Conservation (phyloP, 768 basidiomycete species). For the Podaxis rugospora region DNA sequence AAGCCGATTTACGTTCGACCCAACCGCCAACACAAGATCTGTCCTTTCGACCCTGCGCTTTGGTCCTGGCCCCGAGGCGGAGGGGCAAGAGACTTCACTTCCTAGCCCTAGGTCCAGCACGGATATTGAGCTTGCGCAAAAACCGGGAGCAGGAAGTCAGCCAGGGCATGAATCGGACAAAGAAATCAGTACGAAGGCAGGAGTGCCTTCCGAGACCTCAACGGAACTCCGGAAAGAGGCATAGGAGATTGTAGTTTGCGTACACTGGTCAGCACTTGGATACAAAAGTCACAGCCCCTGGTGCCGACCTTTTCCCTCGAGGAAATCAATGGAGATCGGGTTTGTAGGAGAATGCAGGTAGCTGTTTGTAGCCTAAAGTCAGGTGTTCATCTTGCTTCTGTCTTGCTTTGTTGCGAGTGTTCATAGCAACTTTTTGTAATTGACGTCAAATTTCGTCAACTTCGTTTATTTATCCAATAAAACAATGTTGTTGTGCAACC, state of each 20-base stretch:
- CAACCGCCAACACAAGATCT: background rate
- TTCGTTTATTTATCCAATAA: too few relatives aligned
- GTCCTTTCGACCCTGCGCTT: background rate
- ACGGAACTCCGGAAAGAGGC: background rate
- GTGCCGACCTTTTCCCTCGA: background rate
- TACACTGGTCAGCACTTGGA: background rate
- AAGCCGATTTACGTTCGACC: background rate
- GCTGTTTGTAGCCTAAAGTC: too few relatives aligned
- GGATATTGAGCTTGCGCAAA: background rate
- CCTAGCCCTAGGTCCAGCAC: background rate
- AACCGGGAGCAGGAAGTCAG: background rate
- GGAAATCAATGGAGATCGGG: too few relatives aligned
- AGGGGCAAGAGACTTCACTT: background rate
- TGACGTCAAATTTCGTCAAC: too few relatives aligned
- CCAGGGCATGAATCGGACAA: background rate
- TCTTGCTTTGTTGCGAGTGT: too few relatives aligned
- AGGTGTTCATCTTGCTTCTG: too few relatives aligned
- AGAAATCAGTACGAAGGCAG: background rate
- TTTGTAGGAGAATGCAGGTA: too few relatives aligned
- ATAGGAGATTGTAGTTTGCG: background rate
- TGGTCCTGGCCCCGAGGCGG: background rate
- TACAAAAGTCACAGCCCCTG: background rate
- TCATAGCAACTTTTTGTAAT: too few relatives aligned
- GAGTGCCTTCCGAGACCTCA: background rate
- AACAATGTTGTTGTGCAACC: too few relatives aligned